Percentiles rank a stretch among this genome's conserved stretches.
Evolutionary conservation across 768 basidiomycete species (phyloP).

Genomic region (Lactarius pseudohatsudake): DNA sequence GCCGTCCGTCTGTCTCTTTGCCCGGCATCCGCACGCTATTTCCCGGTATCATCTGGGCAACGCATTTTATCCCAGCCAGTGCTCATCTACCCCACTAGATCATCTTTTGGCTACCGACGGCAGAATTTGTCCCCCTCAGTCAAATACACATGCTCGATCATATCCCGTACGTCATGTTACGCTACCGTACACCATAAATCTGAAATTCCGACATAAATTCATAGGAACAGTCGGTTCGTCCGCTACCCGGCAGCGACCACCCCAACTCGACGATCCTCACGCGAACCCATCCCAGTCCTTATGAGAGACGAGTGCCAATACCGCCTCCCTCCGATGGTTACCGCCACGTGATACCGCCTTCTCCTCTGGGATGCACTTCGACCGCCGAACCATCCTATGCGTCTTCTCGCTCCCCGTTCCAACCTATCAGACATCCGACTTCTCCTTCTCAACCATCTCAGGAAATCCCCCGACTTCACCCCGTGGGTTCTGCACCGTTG

Average conservation of each 20-base stretch:
- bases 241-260: conserved; percentile 9
- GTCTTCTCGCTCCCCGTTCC: conserved; percentile 14
- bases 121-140: conserved; percentile 16
- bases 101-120: conserved; percentile 25
- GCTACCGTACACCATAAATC: neutral
- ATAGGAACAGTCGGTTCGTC: conserved; percentile 21
- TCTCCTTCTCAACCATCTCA: conserved; percentile 15
- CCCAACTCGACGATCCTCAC: neutral
- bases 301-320: conserved; percentile 13
- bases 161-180: conserved; percentile 9
- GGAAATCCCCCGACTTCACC: conserved; percentile 21
- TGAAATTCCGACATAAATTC: neutral
- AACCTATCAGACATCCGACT: conserved; percentile 8
- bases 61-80: conserved; percentile 12
- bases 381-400: conserved; percentile 3
- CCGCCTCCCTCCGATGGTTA: conserved; percentile 19
- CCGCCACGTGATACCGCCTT: conserved; percentile 4
- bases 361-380: conserved; percentile 7
- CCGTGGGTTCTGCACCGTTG: conserved; percentile 10
- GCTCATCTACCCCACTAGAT: conserved; percentile 26
- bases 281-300: conserved; percentile 14
- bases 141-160: conserved; percentile 1
- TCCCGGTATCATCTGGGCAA: conserved; percentile 32
- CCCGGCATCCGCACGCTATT: conserved; percentile 36
- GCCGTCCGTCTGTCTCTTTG: conserved; percentile 28